Conservation (phyloP, 2,329 filamentous ascomycete species). For the Paraconiothyrium sp. region DNA sequence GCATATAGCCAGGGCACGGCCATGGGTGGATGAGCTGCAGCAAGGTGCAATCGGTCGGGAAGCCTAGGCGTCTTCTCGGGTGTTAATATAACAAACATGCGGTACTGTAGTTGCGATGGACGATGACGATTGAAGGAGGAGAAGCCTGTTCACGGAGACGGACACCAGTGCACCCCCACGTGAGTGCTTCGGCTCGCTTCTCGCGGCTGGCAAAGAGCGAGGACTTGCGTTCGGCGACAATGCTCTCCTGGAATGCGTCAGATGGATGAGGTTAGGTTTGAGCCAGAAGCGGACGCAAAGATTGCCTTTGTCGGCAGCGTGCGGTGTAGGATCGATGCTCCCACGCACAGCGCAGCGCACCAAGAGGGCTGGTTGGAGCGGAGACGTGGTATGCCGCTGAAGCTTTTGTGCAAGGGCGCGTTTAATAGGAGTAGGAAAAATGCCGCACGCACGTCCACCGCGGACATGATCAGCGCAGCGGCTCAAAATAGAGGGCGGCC, state of each 20-base stretch:
- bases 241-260: neutral
- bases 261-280: neutral
- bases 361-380: conserved; percentile 1
- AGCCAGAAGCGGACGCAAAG: neutral
- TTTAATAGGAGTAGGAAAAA: conserved; percentile 6
- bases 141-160: conserved; percentile 4
- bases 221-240: neutral
- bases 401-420: neutral
- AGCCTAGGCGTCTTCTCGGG: neutral
- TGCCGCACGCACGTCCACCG: conserved; percentile 19
- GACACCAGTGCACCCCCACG: conserved; percentile 14
- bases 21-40: conserved; percentile 13
- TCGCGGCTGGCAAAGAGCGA: conserved; percentile 18
- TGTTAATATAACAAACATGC: neutral
- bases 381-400: conserved; percentile 2
- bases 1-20: conserved; percentile 18
- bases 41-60: conserved; percentile 15
- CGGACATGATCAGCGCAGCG: conserved; percentile 14
- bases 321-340: conserved; percentile 5
- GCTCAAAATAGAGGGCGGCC: conserved; percentile 5
- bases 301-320: conserved; percentile 3
- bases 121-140: conserved; percentile 10
- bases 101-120: conserved; percentile 8
- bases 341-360: neutral
- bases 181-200: conserved; percentile 12